Conservation (phyloP, 2,329 filamentous ascomycete species). For the Penicillium sumatraense region DNA sequence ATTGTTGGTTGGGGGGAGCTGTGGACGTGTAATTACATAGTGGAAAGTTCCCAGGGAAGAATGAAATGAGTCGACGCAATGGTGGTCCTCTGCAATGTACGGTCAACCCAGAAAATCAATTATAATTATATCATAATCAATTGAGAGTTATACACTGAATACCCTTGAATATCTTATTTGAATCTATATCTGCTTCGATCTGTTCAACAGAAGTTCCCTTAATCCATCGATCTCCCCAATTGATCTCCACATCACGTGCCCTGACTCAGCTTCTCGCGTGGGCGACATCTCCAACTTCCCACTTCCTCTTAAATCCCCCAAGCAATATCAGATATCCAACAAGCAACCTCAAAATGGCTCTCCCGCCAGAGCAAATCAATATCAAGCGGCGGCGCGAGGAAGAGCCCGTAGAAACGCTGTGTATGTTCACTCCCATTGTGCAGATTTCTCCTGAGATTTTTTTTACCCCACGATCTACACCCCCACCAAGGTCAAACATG, state of each 20-base stretch:
- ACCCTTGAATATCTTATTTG: background rate
- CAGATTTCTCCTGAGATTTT: conserved; percentile 17
- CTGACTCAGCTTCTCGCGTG: background rate
- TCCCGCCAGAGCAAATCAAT: conserved; percentile 56
- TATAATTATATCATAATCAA: background rate
- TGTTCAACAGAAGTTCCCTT: too few species aligned
- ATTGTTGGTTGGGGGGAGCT: conserved; percentile 3
- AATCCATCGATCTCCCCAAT: too few species aligned
- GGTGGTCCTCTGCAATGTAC: conserved; percentile 4
- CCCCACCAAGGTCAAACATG: conserved; percentile 17
- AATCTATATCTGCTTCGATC: too few species aligned
- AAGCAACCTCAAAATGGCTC: conserved; percentile 40
- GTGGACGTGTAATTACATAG: conserved; percentile 26
- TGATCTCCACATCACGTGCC: background rate
- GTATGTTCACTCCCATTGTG: conserved; percentile 35
- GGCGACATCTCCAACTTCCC: background rate
- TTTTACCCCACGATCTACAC: conserved; percentile 19
- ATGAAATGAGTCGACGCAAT: conserved; percentile 28
- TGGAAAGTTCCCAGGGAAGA: conserved; percentile 19
- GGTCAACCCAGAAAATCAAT: background rate
- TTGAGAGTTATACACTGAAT: background rate
- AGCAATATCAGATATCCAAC: background rate
- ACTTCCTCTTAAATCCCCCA: background rate
- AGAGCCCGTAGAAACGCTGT: conserved; percentile 60
- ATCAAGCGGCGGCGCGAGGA: conserved; percentile 63